Evolutionary conservation across 371 early-diverging fungal species (phyloP).

Genomic region (Lichtheimia corymbifera): DNA sequence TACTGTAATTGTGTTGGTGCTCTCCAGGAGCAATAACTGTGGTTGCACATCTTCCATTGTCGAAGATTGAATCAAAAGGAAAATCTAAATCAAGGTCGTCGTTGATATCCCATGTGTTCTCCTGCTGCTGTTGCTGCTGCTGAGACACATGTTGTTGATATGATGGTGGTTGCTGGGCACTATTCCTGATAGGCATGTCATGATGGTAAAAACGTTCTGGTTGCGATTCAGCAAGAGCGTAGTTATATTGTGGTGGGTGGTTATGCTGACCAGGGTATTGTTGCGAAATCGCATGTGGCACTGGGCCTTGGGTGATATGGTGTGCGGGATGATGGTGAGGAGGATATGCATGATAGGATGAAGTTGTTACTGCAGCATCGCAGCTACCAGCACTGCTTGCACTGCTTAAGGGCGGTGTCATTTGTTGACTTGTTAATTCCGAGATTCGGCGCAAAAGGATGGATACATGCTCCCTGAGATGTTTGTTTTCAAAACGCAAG

Average conservation of each 20-base stretch:
- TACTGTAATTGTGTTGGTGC: too few relatives aligned
- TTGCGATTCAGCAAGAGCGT: too few relatives aligned
- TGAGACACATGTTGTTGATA: neutral
- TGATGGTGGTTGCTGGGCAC: too few relatives aligned
- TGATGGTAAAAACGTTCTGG: too few relatives aligned
- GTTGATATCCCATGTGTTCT: slow-evolving; percentile 13
- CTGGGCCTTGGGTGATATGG: neutral
- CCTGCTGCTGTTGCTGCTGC: neutral
- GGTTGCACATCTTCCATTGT: slow-evolving; percentile 15
- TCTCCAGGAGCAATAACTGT: slow-evolving; percentile 21
- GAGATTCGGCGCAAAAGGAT: slow-evolving; percentile 12
- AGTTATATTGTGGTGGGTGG: too few relatives aligned
- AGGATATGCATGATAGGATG: neutral
- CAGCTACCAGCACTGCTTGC: slow-evolving; percentile 7
- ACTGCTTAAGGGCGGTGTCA: slow-evolving; percentile 1
- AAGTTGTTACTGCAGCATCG: neutral
- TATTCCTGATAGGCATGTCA: too few relatives aligned
- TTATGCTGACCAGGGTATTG: too few relatives aligned
- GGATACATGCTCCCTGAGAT: slow-evolving; percentile 21
- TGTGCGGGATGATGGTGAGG: neutral
- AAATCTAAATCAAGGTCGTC: slow-evolving; percentile 19
- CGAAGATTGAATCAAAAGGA: slow-evolving; percentile 32
- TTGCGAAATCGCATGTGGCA: neutral
- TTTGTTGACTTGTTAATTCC: slow-evolving; percentile 11
- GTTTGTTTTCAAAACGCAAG: slow-evolving; percentile 38